Evolutionary conservation across 2,329 filamentous ascomycete genomes (phyloP).

Genomic region (Scytalidium lignicola): DNA sequence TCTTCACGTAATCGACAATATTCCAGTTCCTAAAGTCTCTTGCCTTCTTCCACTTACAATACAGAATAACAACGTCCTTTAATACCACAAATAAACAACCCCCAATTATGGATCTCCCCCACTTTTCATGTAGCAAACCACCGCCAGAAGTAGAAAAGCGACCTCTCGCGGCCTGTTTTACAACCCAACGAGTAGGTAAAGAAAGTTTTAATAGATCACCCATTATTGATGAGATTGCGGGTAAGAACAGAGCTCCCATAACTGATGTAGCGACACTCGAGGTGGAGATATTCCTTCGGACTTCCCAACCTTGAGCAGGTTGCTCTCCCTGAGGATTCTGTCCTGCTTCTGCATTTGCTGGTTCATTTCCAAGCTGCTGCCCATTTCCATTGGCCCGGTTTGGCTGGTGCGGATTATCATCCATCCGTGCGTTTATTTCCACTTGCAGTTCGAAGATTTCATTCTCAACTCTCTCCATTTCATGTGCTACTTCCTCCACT

Average conservation of each 20-base stretch:
- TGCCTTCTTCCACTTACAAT: conserved; percentile 58
- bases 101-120: conserved; percentile 84
- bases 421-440: conserved; percentile 29
- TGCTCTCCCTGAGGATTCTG: not conserved
- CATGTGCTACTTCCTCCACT: conserved; percentile 19
- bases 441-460: conserved; percentile 21
- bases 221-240: conserved; percentile 71
- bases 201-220: conserved; percentile 68
- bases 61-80: conserved; percentile 61
- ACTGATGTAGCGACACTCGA: conserved; percentile 53
- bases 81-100: conserved; percentile 84
- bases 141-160: not conserved
- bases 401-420: not conserved
- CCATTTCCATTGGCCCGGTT: not conserved
- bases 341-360: not conserved
- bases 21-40: conserved; percentile 49
- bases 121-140: conserved; percentile 74
- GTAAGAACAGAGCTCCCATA: conserved; percentile 71
- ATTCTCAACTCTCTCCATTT: conserved; percentile 41
- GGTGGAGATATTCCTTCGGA: conserved; percentile 36
- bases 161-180: conserved; percentile 26
- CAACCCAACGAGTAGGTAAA: conserved; percentile 66
- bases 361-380: not conserved
- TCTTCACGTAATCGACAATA: conserved; percentile 31
- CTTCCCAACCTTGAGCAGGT: conserved; percentile 8